Evolutionary conservation across 805 yeast genomes (phyloP), one percentile per base, ranked within the genome.

Genomic region (Saccharomycopsis selenospora): DNA sequence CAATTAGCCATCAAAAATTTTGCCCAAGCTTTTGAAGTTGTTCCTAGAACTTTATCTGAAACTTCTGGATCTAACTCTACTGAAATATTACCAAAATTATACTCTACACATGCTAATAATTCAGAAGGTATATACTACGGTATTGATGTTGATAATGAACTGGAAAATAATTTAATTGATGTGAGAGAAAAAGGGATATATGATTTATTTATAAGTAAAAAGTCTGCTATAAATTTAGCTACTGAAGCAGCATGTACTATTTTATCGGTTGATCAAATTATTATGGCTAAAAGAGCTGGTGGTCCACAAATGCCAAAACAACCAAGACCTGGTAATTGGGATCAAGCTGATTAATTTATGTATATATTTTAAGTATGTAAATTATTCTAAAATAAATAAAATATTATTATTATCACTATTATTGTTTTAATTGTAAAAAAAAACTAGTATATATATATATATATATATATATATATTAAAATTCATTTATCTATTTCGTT

Each of bases 201-300:
- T 61, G 99, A 91, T 65, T 76, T 91, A 54, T 75, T 84, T 55
- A 71, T 85, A 20, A 75, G 90, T 40, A 91, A 93, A 72, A 76
- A 75, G 59, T 84, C 87, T 54, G 99, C 97, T 42, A 83, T 93
- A 56, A 79, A 82, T 58, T 82, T 93, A 55, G 98, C 99, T 14
- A 89, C 96, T 3, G 98, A 93, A 57, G 96, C 97, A 43, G 95
- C 96, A 11, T 78, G 76, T 54, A 93, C 98, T 3, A 83, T 90
- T 46, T 73, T 90, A 55, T 81, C 95, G 23, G 93, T 93, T 45
- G 98, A 93, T 66, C 98, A 91, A 74, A 91, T 91, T 60, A 93
- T 91, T 63, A 93, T 91, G 93, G 98, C 99, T 41, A 91, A 91
- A 77, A 80, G 96, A 65, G 97, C 98, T 2, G 99, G 99, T 56